phyloP scores from a whole-genome alignment of 116 monocot species.

The Trichopus zeylanicus region DNA sequence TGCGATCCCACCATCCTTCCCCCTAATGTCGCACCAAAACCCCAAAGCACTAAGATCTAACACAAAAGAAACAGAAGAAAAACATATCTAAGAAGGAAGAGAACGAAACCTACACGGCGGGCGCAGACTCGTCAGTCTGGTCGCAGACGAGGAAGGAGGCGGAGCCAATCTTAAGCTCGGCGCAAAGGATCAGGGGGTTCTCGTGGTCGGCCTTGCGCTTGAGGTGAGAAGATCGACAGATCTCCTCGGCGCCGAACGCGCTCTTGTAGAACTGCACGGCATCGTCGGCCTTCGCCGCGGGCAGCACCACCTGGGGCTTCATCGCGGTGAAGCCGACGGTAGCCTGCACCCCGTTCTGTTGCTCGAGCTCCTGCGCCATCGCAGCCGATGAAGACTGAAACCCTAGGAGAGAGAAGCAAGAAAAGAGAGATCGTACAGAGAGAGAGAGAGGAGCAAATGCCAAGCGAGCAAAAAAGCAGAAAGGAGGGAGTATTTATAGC shows the following conservation, averaged over 20 bases:
- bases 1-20: conserved; percentile 6
- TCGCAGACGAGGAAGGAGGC: conserved; percentile 35
- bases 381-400: too few relatives aligned
- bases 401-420: too few relatives aligned
- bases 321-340: conserved; percentile 4
- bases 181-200: conserved; percentile 28
- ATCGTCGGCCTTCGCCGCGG: conserved; percentile 46
- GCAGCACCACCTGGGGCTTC: conserved; percentile 41
- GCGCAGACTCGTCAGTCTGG: conserved; percentile 16
- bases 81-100: neutral
- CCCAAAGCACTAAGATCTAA: neutral
- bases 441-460: too few relatives aligned
- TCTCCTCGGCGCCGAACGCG: conserved; percentile 63
- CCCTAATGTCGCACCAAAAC: neutral
- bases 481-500: too few relatives aligned
- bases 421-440: too few relatives aligned
- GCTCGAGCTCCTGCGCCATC: conserved; percentile 22
- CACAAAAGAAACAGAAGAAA: neutral
- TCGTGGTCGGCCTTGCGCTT: conserved; percentile 69
- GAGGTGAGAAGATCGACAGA: conserved; percentile 23
- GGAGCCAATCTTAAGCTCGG: conserved; percentile 44
- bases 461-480: too few relatives aligned
- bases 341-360: conserved; percentile 6
- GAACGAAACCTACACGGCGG: neutral
- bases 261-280: conserved; percentile 65